Conservation (phyloP, 805 yeast genomes). For the Kodamaea jinghongensis region DNA sequence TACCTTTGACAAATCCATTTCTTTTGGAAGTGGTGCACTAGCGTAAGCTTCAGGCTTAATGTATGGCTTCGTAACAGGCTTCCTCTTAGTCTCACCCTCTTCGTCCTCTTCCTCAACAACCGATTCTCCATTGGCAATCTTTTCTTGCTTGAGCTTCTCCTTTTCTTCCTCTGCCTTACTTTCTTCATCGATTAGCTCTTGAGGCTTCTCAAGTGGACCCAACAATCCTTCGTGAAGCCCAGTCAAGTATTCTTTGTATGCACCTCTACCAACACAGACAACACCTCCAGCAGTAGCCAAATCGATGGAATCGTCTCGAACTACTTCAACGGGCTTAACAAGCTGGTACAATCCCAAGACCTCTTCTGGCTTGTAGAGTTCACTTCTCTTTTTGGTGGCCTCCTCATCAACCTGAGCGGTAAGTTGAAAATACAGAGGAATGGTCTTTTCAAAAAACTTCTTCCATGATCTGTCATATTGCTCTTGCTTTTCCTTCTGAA, state of each 20-base stretch:
- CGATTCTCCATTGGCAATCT: conserved; percentile 14
- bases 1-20: conserved; percentile 41
- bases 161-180: conserved; percentile 11
- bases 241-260: conserved; percentile 84
- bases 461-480: conserved; percentile 26
- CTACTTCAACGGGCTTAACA: conserved; percentile 28
- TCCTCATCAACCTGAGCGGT: conserved; percentile 18
- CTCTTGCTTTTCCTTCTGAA: conserved; percentile 4
- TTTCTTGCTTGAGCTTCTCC: conserved; percentile 13
- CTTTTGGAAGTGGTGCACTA: conserved; percentile 56
- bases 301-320: conserved; percentile 46
- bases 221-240: conserved; percentile 94
- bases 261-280: conserved; percentile 91
- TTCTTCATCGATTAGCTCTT: conserved; percentile 26
- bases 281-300: conserved; percentile 73
- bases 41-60: conserved; percentile 59
- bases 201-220: conserved; percentile 71
- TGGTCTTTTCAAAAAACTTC: conserved; percentile 20
- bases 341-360: conserved; percentile 56
- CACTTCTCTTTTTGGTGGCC: conserved; percentile 29
- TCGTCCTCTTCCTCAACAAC: conserved; percentile 22
- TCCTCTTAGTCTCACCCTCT: conserved; percentile 27
- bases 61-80: conserved; percentile 61
- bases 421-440: conserved; percentile 14
- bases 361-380: conserved; percentile 41